A percentile compares a stretch with the other conserved stretches of the same genome.
Evolutionary conservation across 331 rosid genomes (phyloP).

Genomic region (Quercus tomentella): DNA sequence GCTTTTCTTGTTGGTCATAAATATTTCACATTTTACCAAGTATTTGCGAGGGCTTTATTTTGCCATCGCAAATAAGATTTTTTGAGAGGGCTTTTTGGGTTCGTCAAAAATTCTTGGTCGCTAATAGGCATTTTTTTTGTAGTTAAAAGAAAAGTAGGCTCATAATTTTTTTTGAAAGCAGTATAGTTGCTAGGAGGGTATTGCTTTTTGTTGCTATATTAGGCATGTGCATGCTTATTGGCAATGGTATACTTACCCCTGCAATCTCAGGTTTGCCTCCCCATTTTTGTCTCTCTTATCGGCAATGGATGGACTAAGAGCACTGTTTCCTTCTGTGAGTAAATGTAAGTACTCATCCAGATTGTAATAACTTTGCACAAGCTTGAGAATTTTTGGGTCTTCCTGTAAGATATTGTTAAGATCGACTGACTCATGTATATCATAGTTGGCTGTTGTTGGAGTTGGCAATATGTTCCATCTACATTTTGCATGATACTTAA

Average conservation of each 20-base stretch:
- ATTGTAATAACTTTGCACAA: background rate
- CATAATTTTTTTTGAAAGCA: conserved; percentile 21
- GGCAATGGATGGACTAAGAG: conserved; percentile 67
- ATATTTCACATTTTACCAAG: no score
- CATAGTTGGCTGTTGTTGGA: no score
- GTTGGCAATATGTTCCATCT: background rate
- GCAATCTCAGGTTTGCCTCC: conserved; percentile 33
- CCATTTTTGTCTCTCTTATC: conserved; percentile 22
- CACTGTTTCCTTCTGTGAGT: conserved; percentile 71
- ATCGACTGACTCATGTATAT: background rate
- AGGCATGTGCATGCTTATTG: conserved; percentile 31
- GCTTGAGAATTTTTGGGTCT: conserved; percentile 6
- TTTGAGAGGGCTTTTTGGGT: no score
- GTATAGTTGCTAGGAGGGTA: conserved; percentile 21
- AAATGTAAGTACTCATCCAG: conserved; percentile 40
- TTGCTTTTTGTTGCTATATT: conserved; percentile 30
- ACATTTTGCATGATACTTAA: background rate
- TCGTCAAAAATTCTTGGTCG: no score
- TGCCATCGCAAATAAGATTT: no score
- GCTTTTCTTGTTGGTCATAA: no score
- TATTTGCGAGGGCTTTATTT: no score
- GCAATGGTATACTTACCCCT: conserved; percentile 42
- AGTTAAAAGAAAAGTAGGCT: conserved; percentile 22
- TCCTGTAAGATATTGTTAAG: background rate
- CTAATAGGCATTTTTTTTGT: no score